A percentile compares a stretch with the other conserved stretches of the same genome.
Conservation (phyloP, 2,329 filamentous ascomycete genomes). For the Lachnellula hyalina region DNA sequence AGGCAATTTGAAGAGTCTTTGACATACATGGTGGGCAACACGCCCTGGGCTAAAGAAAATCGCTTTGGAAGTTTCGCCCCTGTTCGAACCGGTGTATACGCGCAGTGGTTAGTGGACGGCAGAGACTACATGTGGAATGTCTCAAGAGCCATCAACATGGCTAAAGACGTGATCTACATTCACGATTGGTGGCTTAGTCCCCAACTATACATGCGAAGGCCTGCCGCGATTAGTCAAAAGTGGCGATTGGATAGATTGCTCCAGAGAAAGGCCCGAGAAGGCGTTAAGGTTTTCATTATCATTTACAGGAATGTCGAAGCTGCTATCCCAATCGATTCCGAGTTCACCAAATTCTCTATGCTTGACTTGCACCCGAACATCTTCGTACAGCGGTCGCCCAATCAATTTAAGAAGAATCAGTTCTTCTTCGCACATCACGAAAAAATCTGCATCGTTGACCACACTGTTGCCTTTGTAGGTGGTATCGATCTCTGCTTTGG, state of each 20-base stretch:
- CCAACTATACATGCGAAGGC: slow-evolving; percentile 89
- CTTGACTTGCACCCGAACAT: slow-evolving; percentile 94
- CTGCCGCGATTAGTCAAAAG: slow-evolving; percentile 93
- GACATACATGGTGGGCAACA: slow-evolving; percentile 74
- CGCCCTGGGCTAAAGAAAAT: slow-evolving; percentile 76
- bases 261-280: slow-evolving; percentile 89
- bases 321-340: slow-evolving; percentile 94
- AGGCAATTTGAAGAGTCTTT: slow-evolving; percentile 94
- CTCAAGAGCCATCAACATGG: slow-evolving; percentile 92
- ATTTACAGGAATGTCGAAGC: slow-evolving; percentile 97
- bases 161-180: slow-evolving; percentile 96
- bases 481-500: slow-evolving; percentile 97
- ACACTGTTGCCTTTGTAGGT: slow-evolving; percentile 91
- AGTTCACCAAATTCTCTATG: slow-evolving; percentile 95
- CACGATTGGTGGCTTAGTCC: slow-evolving; percentile 99
- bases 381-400: slow-evolving; percentile 91
- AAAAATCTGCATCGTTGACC: slow-evolving; percentile 95
- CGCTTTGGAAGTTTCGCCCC: slow-evolving; percentile 93
- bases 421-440: slow-evolving; percentile 99
- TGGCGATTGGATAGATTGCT: slow-evolving; percentile 92
- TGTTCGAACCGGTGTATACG: slow-evolving; percentile 78
- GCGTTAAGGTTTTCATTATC: slow-evolving; percentile 96
- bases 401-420: slow-evolving; percentile 97
- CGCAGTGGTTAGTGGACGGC: slow-evolving; percentile 94
- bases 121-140: slow-evolving; percentile 99